Conservation (phyloP, 2,329 filamentous ascomycete genomes). For the Penicillium sp. region DNA sequence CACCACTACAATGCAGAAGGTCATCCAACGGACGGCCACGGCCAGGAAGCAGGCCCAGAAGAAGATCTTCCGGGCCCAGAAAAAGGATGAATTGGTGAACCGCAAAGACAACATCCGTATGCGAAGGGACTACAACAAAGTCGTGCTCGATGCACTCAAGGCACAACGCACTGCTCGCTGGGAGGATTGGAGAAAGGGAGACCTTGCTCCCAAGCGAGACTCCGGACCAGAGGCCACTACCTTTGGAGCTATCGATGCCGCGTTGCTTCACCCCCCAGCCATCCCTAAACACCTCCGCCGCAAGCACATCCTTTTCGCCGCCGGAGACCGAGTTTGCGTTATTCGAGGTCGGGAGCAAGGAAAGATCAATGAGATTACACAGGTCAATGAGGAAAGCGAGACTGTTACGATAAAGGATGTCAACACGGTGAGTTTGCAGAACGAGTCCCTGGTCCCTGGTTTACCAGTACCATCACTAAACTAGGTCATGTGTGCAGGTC, state of each 20-base stretch:
- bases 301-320: constrained; percentile 63
- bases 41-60: constrained; percentile 66
- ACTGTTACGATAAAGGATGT: constrained; percentile 65
- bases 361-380: constrained; percentile 74
- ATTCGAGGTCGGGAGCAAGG: constrained; percentile 78
- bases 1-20: constrained; percentile 66
- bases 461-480: constrained; percentile 9
- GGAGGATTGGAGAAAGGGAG: constrained; percentile 79
- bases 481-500: constrained; percentile 33
- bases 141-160: constrained; percentile 45
- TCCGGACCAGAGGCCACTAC: constrained; percentile 61
- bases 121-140: constrained; percentile 37
- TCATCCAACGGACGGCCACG: constrained; percentile 67
- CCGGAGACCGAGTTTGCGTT: constrained; percentile 80
- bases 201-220: constrained; percentile 77
- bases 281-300: constrained; percentile 45
- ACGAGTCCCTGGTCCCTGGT: neutral
- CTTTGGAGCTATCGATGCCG: constrained; percentile 61
- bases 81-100: constrained; percentile 45
- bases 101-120: constrained; percentile 34
- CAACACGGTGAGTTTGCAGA: constrained; percentile 59
- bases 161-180: constrained; percentile 61
- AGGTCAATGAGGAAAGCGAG: constrained; percentile 60
- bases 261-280: constrained; percentile 41
- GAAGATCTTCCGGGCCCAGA: constrained; percentile 50